Base-by-base conservation (phyloP, 2,329 filamentous ascomycete species). In the Botrytis squamosa region DNA sequence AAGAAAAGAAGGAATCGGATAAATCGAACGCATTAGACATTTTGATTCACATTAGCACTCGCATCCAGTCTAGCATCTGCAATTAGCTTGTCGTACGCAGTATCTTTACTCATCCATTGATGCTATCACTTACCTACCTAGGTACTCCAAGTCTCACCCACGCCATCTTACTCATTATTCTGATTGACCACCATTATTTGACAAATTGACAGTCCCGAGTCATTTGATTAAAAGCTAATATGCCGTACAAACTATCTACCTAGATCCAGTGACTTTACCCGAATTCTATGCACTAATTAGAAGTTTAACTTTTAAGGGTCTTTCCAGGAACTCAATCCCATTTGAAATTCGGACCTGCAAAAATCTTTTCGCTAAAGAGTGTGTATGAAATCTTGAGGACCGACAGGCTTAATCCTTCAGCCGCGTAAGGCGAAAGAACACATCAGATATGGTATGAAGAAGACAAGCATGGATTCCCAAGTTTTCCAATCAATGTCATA, bases 401-500 rank as follows among this genome's bases (percentile, higher is more conserved):
- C 4, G 38, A 55, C 65, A 68, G 65, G 65, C 65, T 68, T 68
- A 57, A 68, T 68, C 65, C 65, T 68, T 68, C 36, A 68, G 49
- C 46, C 65, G 65, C 65, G 65, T 57, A 68, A 68, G 65, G 65
- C 65, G 65, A 68, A 42, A 33, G 46, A 55, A 68, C 25, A 40
- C 33, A 55, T 55, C 65, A 55, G 40, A 29, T 67, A 20, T 40
- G 16, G 25, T 64, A 14, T 33, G 40, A 18, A 65, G 42, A 25
- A 65, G 63, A 65, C 65, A 38, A 67, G 65, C 49, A 68, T 68
- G 49, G 65, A 57, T 42, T 29, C 49, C 65, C 36, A 67, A 42
- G 65, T 68, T 38, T 68, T 33, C 29, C 65, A 57, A 42, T 42
- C 65, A 57, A 9, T 40, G 25, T 40, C 25, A 20, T 64, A 29